A percentile compares a stretch with the other conserved stretches of the same genome.
phyloP scores from a whole-genome alignment of 208 protist genomes.

The Leptomonas pyrrhocoris region DNA sequence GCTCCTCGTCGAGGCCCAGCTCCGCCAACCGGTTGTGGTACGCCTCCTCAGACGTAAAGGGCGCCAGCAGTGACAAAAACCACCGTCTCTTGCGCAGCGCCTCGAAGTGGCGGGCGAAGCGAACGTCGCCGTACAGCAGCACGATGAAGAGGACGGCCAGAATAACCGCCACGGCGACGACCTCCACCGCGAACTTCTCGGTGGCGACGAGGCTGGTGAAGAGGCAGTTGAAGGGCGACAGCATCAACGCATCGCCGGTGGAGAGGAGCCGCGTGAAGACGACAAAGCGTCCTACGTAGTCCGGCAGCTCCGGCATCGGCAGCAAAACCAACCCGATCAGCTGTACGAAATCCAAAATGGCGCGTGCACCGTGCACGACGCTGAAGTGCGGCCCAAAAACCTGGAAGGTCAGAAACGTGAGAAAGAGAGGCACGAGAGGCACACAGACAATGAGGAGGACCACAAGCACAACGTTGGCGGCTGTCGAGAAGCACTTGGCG shows the following conservation, averaged over 20 bases:
- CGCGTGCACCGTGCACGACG: slow-evolving; percentile 22
- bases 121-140: slow-evolving; percentile 30
- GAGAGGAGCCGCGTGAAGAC: slow-evolving; percentile 26
- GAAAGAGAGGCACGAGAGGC: slow-evolving; percentile 19
- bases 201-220: slow-evolving; percentile 14
- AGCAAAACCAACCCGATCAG: slow-evolving; percentile 26
- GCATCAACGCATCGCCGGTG: slow-evolving; percentile 22
- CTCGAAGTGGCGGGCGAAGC: slow-evolving; percentile 22
- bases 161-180: slow-evolving; percentile 15
- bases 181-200: slow-evolving; percentile 22
- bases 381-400: slow-evolving; percentile 25
- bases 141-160: slow-evolving; percentile 23
- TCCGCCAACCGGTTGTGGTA: slow-evolving; percentile 38
- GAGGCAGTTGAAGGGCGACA: slow-evolving; percentile 32
- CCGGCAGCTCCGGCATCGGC: slow-evolving; percentile 36
- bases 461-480: slow-evolving; percentile 33
- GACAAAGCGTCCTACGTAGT: slow-evolving; percentile 33
- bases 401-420: slow-evolving; percentile 33
- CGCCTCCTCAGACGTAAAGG: slow-evolving; percentile 39
- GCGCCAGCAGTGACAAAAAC: slow-evolving; percentile 38
- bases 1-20: slow-evolving; percentile 44
- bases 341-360: slow-evolving; percentile 36
- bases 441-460: slow-evolving; percentile 28
- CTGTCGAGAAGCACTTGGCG: slow-evolving; percentile 33
- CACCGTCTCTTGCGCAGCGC: slow-evolving; percentile 24